Evolutionary conservation across 2,329 filamentous ascomycete genomes (phyloP), one percentile per base, ranked within the genome.

Genomic region (Scleromitrula shiraiana): DNA sequence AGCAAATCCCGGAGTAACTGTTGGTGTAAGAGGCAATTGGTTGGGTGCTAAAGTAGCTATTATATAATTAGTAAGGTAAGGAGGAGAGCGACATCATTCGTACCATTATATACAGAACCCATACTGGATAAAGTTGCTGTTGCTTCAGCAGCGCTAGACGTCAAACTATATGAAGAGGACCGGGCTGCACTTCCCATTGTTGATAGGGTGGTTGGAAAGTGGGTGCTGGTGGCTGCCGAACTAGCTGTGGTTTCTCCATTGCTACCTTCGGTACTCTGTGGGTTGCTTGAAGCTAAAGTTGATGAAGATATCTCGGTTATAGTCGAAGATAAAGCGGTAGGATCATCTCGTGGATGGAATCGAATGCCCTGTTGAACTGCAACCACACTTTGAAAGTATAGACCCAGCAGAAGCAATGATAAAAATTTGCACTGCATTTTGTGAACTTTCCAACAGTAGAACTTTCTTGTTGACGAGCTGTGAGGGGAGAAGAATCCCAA

Each of bases 1-100:
- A 3, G 81, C 87, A 67, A 88, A 82, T 33, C 83, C 88, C 3
- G 91, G 89, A 2, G 88, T 95, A 40, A 97, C 74, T 47, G 65
- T 68, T 0, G 91, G 89, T 20, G 77, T 60, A 27, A 95, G 69
- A 0, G 91, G 91, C 15, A 96, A 73, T 42, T 76, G 63, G 38
- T 74, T 75, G 2, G 60, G 55, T 3, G 60, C 57, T 17, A 57
- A 40, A 4, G 60, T 61, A 29, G 54, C 61, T 64, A 42, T 36
- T 37, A 17, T 24, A 12, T 9, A 22, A 26, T 47, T 27, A 50
- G 49, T n/a, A 41, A 29, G 9, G 8, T 41, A 15, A 33, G n/a
- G 5, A 10, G 12, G 17, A 30, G 35, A n/a, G 20, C 6, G 15
- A 14, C 15, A 17, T 10, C 2, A 26, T 20, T 37, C 46, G 30